These are phyloP conservation scores for Alternaria ventricosa DNA, from an alignment of 2,329 filamentous ascomycete genomes.

Conservation along the genomic window DNA sequence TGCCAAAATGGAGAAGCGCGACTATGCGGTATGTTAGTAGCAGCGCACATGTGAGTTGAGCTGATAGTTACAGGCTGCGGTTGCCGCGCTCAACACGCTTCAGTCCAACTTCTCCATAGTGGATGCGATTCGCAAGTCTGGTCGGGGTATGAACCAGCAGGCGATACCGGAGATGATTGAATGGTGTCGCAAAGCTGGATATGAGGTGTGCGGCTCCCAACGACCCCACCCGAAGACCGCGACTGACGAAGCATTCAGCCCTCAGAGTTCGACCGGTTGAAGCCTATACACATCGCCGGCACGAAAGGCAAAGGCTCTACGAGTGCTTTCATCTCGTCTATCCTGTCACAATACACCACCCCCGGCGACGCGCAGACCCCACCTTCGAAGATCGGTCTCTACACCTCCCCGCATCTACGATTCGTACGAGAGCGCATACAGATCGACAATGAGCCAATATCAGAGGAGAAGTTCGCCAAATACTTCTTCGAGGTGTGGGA, in stretches of 20 bases:
- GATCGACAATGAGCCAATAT: slow-evolving; percentile 75
- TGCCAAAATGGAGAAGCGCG: slow-evolving; percentile 39
- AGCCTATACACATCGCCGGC: slow-evolving; percentile 82
- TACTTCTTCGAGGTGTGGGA: slow-evolving; percentile 91
- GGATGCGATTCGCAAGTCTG: slow-evolving; percentile 77
- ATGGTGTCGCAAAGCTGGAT: slow-evolving; percentile 78
- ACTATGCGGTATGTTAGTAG: slow-evolving; percentile 42
- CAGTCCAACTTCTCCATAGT: slow-evolving; percentile 81
- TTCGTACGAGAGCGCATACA: slow-evolving; percentile 85
- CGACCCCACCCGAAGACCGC: background rate
- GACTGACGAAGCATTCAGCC: slow-evolving; percentile 54
- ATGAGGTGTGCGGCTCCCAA: slow-evolving; percentile 65
- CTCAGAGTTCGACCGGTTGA: slow-evolving; percentile 65
- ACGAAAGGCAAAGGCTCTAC: slow-evolving; percentile 96
- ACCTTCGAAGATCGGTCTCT: slow-evolving; percentile 72
- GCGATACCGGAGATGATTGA: slow-evolving; percentile 83
- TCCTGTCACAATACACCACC: slow-evolving; percentile 69
- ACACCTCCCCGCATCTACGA: slow-evolving; percentile 84
- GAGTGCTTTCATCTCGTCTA: slow-evolving; percentile 80
- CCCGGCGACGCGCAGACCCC: slow-evolving; percentile 42
- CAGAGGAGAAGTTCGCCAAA: slow-evolving; percentile 70
- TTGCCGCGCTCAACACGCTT: slow-evolving; percentile 75
- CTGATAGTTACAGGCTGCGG: slow-evolving; percentile 64
- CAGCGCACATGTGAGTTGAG: background rate
- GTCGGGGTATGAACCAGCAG: slow-evolving; percentile 72